Percentiles rank a stretch among this genome's conserved stretches.
phyloP scores from a whole-genome alignment of 1,284 basidiomycete genomes.

The Schizophyllum amplum region DNA sequence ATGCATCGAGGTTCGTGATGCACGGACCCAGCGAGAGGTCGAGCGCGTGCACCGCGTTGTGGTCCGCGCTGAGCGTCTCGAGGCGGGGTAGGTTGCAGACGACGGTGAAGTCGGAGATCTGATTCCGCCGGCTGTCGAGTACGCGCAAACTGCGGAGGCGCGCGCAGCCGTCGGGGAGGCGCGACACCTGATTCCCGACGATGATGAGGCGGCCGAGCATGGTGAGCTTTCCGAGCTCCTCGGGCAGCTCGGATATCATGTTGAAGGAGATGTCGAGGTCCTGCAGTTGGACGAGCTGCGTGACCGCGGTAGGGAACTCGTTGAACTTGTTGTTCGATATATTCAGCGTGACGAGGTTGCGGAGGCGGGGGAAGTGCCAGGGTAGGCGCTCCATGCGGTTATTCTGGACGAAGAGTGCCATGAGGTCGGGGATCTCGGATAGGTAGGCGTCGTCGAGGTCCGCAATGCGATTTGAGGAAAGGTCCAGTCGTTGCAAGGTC shows the following conservation, averaged over 20 bases:
- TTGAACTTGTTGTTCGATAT: constrained; percentile 97
- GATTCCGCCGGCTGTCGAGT: constrained; percentile 82
- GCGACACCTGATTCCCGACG: constrained; percentile 80
- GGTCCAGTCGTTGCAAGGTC: constrained; percentile 78
- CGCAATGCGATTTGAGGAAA: constrained; percentile 89
- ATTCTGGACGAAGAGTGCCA: constrained; percentile 79
- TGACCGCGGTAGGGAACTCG: constrained; percentile 72
- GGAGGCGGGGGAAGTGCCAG: constrained; percentile 74
- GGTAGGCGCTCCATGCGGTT: constrained; percentile 89
- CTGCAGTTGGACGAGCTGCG: constrained; percentile 63
- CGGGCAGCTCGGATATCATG: constrained; percentile 75
- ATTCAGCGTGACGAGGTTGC: constrained; percentile 74
- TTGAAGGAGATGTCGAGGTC: constrained; percentile 98
- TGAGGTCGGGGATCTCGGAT: constrained; percentile 70
- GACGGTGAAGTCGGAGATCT: constrained; percentile 66
- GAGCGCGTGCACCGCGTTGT: constrained; percentile 76
- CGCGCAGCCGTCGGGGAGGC: constrained; percentile 65
- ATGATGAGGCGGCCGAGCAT: constrained; percentile 75
- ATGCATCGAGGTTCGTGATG: constrained; percentile 57
- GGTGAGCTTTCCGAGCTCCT: constrained; percentile 67
- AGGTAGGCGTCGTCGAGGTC: constrained; percentile 86
- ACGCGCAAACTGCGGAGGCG: constrained; percentile 57
- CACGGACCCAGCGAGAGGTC: constrained; percentile 67
- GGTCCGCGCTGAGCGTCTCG: constrained; percentile 64
- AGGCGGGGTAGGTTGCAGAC: constrained; percentile 68